phyloP scores from a whole-genome alignment of 2,329 filamentous ascomycete species.

The Phialophora tarda region DNA sequence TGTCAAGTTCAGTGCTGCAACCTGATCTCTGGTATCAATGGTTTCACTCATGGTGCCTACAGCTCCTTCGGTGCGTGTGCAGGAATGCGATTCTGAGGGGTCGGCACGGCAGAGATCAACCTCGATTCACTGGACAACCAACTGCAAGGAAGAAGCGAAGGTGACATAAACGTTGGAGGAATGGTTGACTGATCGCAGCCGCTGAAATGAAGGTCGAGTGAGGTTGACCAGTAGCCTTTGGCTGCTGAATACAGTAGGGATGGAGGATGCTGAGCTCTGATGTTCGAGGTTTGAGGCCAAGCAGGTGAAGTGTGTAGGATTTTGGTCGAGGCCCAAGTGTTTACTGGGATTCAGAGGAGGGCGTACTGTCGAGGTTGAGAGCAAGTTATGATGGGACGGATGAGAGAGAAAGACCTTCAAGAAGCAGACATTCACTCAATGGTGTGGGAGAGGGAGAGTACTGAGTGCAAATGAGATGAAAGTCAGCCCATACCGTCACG shows the following conservation, averaged over 20 bases:
- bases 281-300: background rate
- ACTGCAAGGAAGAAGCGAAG: background rate
- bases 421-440: background rate
- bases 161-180: background rate
- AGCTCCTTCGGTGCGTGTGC: background rate
- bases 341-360: background rate
- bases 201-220: background rate
- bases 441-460: background rate
- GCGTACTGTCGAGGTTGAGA: background rate
- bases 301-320: background rate
- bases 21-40: background rate
- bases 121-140: background rate
- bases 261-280: background rate
- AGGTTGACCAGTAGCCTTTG: background rate
- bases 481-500: background rate
- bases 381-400: background rate
- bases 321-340: background rate
- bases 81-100: too few species aligned
- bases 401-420: background rate
- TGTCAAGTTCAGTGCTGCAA: background rate
- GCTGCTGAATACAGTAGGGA: background rate
- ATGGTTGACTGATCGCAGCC: background rate
- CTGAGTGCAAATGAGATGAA: background rate
- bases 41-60: background rate
- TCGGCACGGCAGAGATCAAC: background rate